Evolutionary conservation across 345 rosid genomes (phyloP).

Genomic region (Gossypioides kirkii): DNA sequence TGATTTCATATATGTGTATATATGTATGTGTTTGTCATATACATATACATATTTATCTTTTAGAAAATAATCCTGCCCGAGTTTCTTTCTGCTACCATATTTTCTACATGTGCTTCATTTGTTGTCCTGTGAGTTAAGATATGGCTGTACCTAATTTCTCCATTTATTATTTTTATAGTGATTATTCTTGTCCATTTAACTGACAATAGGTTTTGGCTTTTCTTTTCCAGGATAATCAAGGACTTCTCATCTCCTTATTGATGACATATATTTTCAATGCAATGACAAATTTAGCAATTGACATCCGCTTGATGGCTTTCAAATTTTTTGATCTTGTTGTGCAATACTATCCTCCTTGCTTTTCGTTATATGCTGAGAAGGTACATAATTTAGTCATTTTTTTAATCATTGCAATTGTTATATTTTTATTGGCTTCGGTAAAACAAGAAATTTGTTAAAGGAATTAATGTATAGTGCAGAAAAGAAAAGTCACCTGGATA

Average conservation of each 20-base stretch:
- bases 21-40: background rate
- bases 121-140: background rate
- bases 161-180: background rate
- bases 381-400: slow-evolving; percentile 28
- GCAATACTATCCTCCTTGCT: slow-evolving; percentile 55
- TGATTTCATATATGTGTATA: background rate
- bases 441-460: background rate
- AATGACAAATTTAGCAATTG: slow-evolving; percentile 67
- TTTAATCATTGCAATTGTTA: background rate
- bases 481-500: background rate
- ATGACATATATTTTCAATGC: slow-evolving; percentile 74
- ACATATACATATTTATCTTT: background rate
- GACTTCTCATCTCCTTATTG: slow-evolving; percentile 57
- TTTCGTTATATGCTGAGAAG: slow-evolving; percentile 69
- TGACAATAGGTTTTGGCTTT: slow-evolving; percentile 22
- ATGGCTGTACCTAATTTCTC: background rate
- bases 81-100: background rate
- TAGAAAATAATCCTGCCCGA: background rate
- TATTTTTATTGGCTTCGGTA: background rate
- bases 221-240: slow-evolving; percentile 64
- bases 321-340: slow-evolving; percentile 64
- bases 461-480: background rate
- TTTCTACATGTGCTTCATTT: background rate
- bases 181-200: slow-evolving; percentile 15
- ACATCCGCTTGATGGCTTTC: slow-evolving; percentile 90